phyloP scores from a whole-genome alignment of 169 alveolate species.

The Cryptosporidium baileyi region DNA sequence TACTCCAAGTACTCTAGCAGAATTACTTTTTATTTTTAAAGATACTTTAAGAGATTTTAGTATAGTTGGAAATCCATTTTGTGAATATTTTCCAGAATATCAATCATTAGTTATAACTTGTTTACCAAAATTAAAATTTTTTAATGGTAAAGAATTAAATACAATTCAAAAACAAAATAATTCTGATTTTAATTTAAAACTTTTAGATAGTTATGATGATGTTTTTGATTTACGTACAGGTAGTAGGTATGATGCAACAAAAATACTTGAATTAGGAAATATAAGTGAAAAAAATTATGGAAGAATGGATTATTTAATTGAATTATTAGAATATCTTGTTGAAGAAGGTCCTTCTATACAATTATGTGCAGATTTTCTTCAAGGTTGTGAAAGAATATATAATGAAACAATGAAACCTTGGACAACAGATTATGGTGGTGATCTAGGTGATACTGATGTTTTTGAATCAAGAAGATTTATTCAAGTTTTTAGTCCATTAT shows the following conservation, averaged over 20 bases:
- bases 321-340: slow-evolving; percentile 7
- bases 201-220: slow-evolving; percentile 33
- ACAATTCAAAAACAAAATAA: background rate
- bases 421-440: slow-evolving; percentile 65
- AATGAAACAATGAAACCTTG: slow-evolving; percentile 64
- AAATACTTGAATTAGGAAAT: slow-evolving; percentile 5
- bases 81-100: slow-evolving; percentile 52
- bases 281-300: slow-evolving; percentile 20
- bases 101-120: slow-evolving; percentile 26
- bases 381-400: slow-evolving; percentile 45
- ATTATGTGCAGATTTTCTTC: slow-evolving; percentile 40
- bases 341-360: slow-evolving; percentile 43
- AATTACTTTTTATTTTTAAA: background rate
- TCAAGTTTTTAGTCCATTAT: slow-evolving; percentile 2
- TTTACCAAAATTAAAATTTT: background rate
- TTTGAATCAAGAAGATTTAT: slow-evolving; percentile 61
- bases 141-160: slow-evolving; percentile 16
- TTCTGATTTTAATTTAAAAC: background rate
- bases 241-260: slow-evolving; percentile 41
- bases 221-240: slow-evolving; percentile 49
- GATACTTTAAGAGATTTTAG: slow-evolving; percentile 6
- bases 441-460: slow-evolving; percentile 35
- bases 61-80: slow-evolving; percentile 39
- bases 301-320: slow-evolving; percentile 23
- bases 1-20: slow-evolving; percentile 27